Evolutionary conservation across 139 green algal genomes (phyloP).

Genomic region (Chlorella sp.): DNA sequence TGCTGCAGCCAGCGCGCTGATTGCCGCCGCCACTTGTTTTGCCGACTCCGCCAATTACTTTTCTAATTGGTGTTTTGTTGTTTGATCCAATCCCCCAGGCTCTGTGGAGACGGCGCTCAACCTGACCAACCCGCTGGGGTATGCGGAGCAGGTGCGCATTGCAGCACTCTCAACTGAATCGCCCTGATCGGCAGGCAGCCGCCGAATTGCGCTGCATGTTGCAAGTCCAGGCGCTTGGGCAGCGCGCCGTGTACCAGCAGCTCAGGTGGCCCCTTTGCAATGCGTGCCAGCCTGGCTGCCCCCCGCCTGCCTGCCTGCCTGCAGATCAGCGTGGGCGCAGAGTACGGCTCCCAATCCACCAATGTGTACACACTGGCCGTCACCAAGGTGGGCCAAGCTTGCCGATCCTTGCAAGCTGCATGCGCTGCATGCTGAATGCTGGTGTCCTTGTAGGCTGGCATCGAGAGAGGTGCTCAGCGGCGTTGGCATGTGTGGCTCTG

Average conservation of each 20-base stretch:
- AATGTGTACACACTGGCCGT: constrained; percentile 52
- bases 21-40: background rate
- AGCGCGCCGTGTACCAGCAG: no score
- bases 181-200: no score
- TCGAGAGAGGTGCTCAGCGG: no score
- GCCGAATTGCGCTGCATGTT: no score
- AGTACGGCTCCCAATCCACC: constrained; percentile 65
- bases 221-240: no score
- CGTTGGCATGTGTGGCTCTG: no score
- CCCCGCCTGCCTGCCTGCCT: background rate
- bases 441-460: no score
- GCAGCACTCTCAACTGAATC: background rate
- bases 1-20: background rate
- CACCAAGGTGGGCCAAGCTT: constrained; percentile 39
- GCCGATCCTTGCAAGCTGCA: no score
- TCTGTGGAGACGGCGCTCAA: constrained; percentile 57
- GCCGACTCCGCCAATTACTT: background rate
- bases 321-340: constrained; percentile 21
- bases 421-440: no score
- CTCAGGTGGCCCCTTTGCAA: no score
- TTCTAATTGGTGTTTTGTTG: no score
- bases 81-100: no score
- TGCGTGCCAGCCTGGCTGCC: background rate
- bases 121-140: constrained; percentile 59
- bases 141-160: constrained; percentile 57